A percentile compares a stretch with the other conserved stretches of the same genome.
phyloP scores from a whole-genome alignment of 306 rosid genomes.

The Casuarina equisetifolia region DNA sequence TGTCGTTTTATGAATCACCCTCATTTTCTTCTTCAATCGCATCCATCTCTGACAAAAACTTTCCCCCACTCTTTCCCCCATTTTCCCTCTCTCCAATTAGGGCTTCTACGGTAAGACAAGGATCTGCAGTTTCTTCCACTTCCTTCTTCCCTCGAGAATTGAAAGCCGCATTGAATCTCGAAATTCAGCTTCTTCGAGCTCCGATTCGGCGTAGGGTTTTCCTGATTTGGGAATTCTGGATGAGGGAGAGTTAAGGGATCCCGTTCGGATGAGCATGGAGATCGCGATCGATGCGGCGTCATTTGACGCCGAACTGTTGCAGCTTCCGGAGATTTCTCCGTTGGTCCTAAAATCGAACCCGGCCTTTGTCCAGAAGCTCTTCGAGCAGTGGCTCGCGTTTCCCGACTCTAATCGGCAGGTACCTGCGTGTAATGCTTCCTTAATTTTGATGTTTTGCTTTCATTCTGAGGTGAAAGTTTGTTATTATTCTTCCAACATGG shows the following conservation, averaged over 20 bases:
- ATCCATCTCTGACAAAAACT: constrained; percentile 43
- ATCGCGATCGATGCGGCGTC: constrained; percentile 71
- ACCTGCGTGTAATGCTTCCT: constrained; percentile 12
- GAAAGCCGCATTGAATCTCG: constrained; percentile 17
- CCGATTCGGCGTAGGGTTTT: constrained; percentile 30
- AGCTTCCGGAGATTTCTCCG: constrained; percentile 82
- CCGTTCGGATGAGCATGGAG: constrained; percentile 68
- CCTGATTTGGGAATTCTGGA: constrained; percentile 39
- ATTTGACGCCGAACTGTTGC: constrained; percentile 85
- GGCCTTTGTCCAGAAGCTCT: constrained; percentile 68
- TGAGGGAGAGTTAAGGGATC: constrained; percentile 33
- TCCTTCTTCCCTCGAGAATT: constrained; percentile 17
- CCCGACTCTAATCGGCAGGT: constrained; percentile 89
- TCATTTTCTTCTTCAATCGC: constrained; percentile 40
- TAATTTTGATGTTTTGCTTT: background rate
- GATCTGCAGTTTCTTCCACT: constrained; percentile 53
- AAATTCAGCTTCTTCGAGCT: constrained; percentile 22
- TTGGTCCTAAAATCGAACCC: constrained; percentile 75
- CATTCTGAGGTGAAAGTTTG: background rate
- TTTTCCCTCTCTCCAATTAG: constrained; percentile 30
- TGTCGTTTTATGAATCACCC: constrained; percentile 21
- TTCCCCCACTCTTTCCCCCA: constrained; percentile 4
- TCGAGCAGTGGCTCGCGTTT: constrained; percentile 95
- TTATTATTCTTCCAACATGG: background rate
- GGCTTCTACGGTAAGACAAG: background rate